Evolutionary conservation across 176 grass and related monocot genomes (phyloP).

Genomic region (Alloteropsis semialata): DNA sequence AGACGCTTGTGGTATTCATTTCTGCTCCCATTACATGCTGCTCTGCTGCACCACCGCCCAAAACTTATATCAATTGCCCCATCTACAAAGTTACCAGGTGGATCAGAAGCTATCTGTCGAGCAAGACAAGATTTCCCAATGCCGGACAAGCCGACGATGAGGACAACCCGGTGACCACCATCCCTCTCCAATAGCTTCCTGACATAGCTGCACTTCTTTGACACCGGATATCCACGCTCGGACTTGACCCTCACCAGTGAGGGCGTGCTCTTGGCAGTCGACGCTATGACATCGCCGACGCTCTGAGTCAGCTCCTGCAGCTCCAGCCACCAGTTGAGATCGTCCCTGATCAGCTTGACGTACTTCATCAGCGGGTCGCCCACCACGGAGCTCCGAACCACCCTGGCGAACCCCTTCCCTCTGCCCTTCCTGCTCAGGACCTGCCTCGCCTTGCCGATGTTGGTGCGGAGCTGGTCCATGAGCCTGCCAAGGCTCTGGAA

Average conservation of each 20-base stretch:
- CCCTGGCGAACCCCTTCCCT: slow-evolving; percentile 44
- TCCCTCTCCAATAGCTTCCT: slow-evolving; percentile 46
- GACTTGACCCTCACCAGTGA: slow-evolving; percentile 47
- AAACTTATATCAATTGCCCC: slow-evolving; percentile 64
- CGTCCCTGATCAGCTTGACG: slow-evolving; percentile 59
- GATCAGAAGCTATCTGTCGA: slow-evolving; percentile 55
- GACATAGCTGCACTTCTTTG: slow-evolving; percentile 44
- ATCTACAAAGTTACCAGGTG: slow-evolving; percentile 36
- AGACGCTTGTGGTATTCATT: slow-evolving; percentile 59
- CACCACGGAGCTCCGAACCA: slow-evolving; percentile 59
- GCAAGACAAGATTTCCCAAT: slow-evolving; percentile 73
- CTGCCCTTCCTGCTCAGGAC: slow-evolving; percentile 49
- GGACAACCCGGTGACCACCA: slow-evolving; percentile 44
- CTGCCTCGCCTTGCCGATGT: slow-evolving; percentile 50
- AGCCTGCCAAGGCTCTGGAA: slow-evolving; percentile 54
- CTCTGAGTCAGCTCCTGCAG: slow-evolving; percentile 50
- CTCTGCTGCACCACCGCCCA: slow-evolving; percentile 59
- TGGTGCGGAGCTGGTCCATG: slow-evolving; percentile 38
- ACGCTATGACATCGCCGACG: slow-evolving; percentile 31
- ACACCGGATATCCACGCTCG: slow-evolving; percentile 59
- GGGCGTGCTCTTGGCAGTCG: slow-evolving; percentile 35
- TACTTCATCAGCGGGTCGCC: slow-evolving; percentile 60
- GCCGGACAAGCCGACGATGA: slow-evolving; percentile 70
- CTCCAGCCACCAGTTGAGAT: slow-evolving; percentile 77
- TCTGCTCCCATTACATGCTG: slow-evolving; percentile 59